Base-by-base conservation (phyloP, 2,329 filamentous ascomycete genomes). In the Penicillium janthinellum region DNA sequence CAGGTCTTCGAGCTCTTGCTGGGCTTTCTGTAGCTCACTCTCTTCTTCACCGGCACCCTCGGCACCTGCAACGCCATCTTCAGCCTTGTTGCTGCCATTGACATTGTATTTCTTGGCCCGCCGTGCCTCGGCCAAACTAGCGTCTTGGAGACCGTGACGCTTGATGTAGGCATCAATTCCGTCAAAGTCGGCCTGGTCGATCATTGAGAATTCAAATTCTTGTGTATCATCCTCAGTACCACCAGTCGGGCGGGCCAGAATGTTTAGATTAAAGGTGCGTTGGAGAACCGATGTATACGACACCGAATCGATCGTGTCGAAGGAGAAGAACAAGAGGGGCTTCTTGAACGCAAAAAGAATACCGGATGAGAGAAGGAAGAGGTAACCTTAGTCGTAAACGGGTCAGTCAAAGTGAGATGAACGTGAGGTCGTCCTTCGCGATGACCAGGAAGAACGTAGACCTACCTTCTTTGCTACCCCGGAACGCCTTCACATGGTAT, bases 261-360 rank as follows among this genome's bases (percentile, higher is more conserved):
- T 81, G 65, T 86, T 85, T 37, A 89, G 80, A 66, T 88, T 88
- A 77, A 89, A 89, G 0, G 86, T 88, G 37, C 86, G 83, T 65
- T 87, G 85, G 6, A 89, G 77, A 17, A 88, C 84, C 42, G 83
- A 85, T 4, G 86, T 88, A 75, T 88, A 89, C 41, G 83, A 86
- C 48, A 88, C 82, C 22, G 82, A 83, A 54, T 84, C 83, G 59
- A 89, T 80, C 38, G 79, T 77, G 50, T 82, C 80, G 61, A 88
- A 87, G 8, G 85, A 80, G 69, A 88, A 87, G 75, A 85, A 88
- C 8, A 83, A 72, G 25, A 89, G 76, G 0, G 86, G 86, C 67
- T 88, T 89, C 69, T 88, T 88, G 79, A 87, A 88, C 42, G 83
- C 86, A 68, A 84, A 88, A 42, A 88, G 72, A 50, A 89, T 84